Conservation (phyloP, 139 green algal genomes). For the Micromonas pusilla region DNA sequence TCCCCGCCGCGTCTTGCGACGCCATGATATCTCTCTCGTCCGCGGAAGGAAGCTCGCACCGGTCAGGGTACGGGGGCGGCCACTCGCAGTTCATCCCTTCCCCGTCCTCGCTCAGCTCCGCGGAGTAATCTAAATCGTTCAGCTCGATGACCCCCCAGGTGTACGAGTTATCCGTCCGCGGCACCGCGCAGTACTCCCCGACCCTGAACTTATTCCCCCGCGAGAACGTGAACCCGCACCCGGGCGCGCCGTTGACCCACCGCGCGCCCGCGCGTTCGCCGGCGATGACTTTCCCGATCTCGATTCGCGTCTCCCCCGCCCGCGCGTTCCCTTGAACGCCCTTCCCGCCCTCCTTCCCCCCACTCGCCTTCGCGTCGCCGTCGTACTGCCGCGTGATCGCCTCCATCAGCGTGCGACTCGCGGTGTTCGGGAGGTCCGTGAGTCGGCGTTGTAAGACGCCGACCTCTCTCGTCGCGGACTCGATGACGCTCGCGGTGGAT, state of each 20-base stretch:
- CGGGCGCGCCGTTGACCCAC: neutral
- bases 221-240: neutral
- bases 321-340: neutral
- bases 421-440: constrained; percentile 10
- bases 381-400: neutral
- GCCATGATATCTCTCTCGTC: too few species aligned
- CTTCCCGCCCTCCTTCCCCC: neutral
- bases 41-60: too few species aligned
- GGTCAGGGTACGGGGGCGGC: neutral
- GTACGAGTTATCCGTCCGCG: neutral
- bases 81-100: neutral
- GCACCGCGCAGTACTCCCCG: constrained; percentile 11
- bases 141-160: constrained; percentile 21
- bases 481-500: neutral
- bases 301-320: neutral
- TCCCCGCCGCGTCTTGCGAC: too few species aligned
- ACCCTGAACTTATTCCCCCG: neutral
- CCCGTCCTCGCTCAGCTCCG: neutral
- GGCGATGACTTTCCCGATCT: neutral
- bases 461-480: neutral
- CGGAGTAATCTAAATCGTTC: neutral
- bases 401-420: constrained; percentile 6
- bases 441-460: constrained; percentile 8
- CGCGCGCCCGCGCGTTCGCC: neutral
- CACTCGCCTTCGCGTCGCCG: neutral